Percentiles rank a stretch among this genome's conserved stretches.
These are phyloP conservation scores for Rhizomucor pusillus DNA, from an alignment of 371 early-diverging fungal genomes.

Conservation along the genomic window DNA sequence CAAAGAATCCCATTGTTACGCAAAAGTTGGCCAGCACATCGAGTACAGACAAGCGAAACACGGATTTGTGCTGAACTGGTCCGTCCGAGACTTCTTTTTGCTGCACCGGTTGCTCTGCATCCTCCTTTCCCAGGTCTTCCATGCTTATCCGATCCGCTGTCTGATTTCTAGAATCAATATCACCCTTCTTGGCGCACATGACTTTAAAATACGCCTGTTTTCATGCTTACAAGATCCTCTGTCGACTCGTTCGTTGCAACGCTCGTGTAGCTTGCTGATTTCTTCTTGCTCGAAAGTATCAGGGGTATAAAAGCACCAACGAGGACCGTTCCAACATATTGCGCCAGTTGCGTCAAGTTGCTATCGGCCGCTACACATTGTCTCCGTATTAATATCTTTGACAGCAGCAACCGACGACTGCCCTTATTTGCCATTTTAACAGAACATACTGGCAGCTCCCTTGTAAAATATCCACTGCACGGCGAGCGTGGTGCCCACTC, in stretches of 20 bases:
- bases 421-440: too few species aligned
- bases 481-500: conserved; percentile 56
- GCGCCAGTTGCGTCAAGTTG: conserved; percentile 52
- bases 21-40: conserved; percentile 71
- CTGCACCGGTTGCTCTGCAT: conserved; percentile 6
- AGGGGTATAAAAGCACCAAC: conserved; percentile 57
- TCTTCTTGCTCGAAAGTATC: conserved; percentile 14
- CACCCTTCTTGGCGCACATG: conserved; percentile 13
- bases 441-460: conserved; percentile 65
- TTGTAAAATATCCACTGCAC: conserved; percentile 67
- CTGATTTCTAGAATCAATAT: neutral
- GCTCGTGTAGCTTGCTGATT: conserved; percentile 8
- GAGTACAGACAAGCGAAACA: conserved; percentile 53
- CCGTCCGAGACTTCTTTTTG: conserved; percentile 19
- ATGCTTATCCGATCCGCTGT: conserved; percentile 11
- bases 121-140: conserved; percentile 12
- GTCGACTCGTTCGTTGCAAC: conserved; percentile 6
- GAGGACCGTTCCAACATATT: conserved; percentile 57
- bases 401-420: neutral
- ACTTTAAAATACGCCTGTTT: conserved; percentile 8
- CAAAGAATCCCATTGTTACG: conserved; percentile 70
- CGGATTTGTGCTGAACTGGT: conserved; percentile 43
- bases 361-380: conserved; percentile 45
- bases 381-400: too few species aligned
- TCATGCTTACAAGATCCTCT: conserved; percentile 3